Base-by-base conservation (phyloP, 768 basidiomycete species). In the Leccinellum luteum region DNA sequence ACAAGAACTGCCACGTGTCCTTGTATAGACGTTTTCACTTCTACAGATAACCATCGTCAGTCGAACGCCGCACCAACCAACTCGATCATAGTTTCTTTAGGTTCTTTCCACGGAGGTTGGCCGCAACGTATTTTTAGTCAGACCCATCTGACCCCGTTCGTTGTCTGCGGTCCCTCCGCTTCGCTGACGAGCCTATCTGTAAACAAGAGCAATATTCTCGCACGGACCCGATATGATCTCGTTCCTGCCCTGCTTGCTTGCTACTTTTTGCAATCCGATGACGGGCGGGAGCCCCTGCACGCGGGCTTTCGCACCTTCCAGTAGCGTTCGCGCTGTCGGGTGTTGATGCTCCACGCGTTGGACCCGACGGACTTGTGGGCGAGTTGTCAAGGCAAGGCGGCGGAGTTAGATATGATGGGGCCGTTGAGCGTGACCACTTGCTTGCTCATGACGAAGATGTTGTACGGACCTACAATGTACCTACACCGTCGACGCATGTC, bases 131-230 rank as follows among this genome's bases (percentile, higher is more conserved):
- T 51, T 54, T 21, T 54, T 25, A 25, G 25, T 25, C 25, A 25
- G 25, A 25, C 25, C 4, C 25, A 25, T 25, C 25, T 25, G 25
- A 25, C 25, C 25, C 25, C 25, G 25, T 25, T 25, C 4, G 25
- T 55, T 59, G 38, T 31, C 62, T 25, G 47, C 30, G 51, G 25
- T 48, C 45, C 57, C 25, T 55, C 60, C 43, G 53, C 48, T n/a
- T 41, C 15, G 43, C 48, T 9, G 5, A 38, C 14, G 45, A 35
- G n/a, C n/a, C n/a, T 51, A 48, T 35, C 52, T 43, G 23, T 7
- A 15, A 44, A 63, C 50, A 17, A 43, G 19, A 48, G 57, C 62
- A 51, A 60, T 32, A 17, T 60, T 49, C 57, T 62, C 47, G 61
- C 56, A 55, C 53, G 47, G 15, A 52, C 57, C 56, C 30, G 27